Percentiles rank a stretch among this genome's conserved stretches.
Conservation (phyloP, 805 yeast species). For the Schwanniomyces pseudopolymorphus region DNA sequence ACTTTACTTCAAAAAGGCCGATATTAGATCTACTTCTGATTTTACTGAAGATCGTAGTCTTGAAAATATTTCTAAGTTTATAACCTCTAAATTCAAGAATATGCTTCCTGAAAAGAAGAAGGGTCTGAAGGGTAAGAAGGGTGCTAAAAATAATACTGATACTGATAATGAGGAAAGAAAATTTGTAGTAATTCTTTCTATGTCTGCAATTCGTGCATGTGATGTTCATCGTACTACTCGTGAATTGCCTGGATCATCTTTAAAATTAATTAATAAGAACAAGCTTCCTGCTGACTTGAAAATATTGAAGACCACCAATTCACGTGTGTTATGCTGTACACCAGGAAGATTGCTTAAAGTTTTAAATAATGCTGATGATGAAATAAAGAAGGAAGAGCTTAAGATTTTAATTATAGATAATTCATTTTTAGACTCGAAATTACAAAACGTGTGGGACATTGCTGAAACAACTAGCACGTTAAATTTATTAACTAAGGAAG, state of each 20-base stretch:
- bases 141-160: slow-evolving; percentile 6
- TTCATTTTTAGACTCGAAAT: slow-evolving; percentile 59
- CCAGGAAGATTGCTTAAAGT: slow-evolving; percentile 59
- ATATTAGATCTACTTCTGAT: slow-evolving; percentile 62
- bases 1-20: slow-evolving; percentile 52
- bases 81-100: slow-evolving; percentile 49
- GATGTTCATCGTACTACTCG: slow-evolving; percentile 69
- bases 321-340: slow-evolving; percentile 60
- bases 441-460: slow-evolving; percentile 60
- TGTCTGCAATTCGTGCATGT: slow-evolving; percentile 86
- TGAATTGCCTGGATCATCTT: slow-evolving; percentile 49
- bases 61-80: slow-evolving; percentile 54
- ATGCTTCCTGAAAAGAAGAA: slow-evolving; percentile 42
- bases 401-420: slow-evolving; percentile 59
- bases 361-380: slow-evolving; percentile 41
- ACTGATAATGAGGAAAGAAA: slow-evolving; percentile 31
- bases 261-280: slow-evolving; percentile 76
- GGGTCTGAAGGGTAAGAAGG: slow-evolving; percentile 6
- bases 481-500: slow-evolving; percentile 34
- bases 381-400: slow-evolving; percentile 43
- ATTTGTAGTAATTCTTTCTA: slow-evolving; percentile 54
- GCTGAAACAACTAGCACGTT: slow-evolving; percentile 45
- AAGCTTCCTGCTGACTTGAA: slow-evolving; percentile 63
- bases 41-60: slow-evolving; percentile 51
- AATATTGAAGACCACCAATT: slow-evolving; percentile 40